A percentile compares a stretch with the other conserved stretches of the same genome.
Evolutionary conservation across 202 grass and related monocot species (phyloP).

Genomic region (Elaeis oleifera): DNA sequence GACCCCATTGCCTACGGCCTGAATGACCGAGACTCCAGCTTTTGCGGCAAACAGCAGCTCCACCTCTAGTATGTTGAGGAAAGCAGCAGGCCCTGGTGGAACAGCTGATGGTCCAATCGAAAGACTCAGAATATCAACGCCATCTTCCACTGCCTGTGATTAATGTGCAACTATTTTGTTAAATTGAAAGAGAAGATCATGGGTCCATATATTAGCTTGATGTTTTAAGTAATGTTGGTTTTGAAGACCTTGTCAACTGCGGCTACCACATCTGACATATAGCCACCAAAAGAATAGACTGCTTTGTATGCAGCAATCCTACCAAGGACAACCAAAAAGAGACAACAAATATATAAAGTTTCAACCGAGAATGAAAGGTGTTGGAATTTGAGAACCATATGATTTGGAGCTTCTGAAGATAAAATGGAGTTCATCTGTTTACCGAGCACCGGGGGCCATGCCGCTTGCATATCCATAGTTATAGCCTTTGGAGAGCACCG

Average conservation of each 20-base stretch:
- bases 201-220: too few species aligned
- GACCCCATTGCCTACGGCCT: constrained; percentile 81
- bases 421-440: constrained; percentile 14
- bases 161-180: neutral
- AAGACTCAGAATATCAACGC: constrained; percentile 72
- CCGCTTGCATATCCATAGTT: constrained; percentile 81
- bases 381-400: too few species aligned
- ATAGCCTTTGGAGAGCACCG: constrained; percentile 52
- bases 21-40: constrained; percentile 80
- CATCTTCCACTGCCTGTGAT: constrained; percentile 88
- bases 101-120: constrained; percentile 57
- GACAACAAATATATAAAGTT: neutral
- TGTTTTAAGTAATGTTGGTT: too few species aligned
- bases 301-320: constrained; percentile 94
- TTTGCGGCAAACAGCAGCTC: constrained; percentile 77
- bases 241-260: constrained; percentile 66
- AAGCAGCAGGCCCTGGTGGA: constrained; percentile 57
- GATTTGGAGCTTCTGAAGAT: too few species aligned
- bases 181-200: too few species aligned
- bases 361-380: neutral
- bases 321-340: constrained; percentile 15
- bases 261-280: constrained; percentile 89
- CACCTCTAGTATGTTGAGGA: constrained; percentile 79
- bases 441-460: constrained; percentile 82
- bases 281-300: constrained; percentile 79